A percentile compares a stretch with the other conserved stretches of the same genome.
Evolutionary conservation across 2,329 filamentous ascomycete species (phyloP).

Genomic region (Rosellinia necatrix): DNA sequence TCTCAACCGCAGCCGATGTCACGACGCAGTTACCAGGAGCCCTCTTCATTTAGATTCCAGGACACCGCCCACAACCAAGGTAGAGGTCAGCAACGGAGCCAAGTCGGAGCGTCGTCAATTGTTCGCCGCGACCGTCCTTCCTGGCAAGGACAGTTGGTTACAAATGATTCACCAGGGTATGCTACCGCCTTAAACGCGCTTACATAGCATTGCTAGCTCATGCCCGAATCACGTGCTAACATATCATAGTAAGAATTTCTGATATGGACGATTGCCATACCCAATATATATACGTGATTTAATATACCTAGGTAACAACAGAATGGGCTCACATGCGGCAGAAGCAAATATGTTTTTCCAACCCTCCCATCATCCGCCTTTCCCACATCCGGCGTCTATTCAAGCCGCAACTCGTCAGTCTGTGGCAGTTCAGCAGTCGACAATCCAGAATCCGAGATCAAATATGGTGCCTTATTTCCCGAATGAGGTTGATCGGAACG

Average conservation of each 20-base stretch:
- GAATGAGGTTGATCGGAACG: not conserved
- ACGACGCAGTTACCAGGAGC: not conserved
- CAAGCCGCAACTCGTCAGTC: not conserved
- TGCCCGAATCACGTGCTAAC: not conserved
- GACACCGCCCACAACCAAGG: not conserved
- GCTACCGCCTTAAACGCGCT: not conserved
- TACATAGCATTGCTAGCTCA: not conserved
- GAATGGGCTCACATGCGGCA: not conserved
- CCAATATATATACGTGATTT: not conserved
- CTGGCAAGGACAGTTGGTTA: not conserved
- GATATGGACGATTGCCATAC: not conserved
- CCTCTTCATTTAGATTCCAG: not conserved
- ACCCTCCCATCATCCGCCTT: not conserved
- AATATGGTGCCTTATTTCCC: not conserved
- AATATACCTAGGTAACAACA: not conserved
- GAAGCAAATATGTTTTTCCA: constrained; percentile 6
- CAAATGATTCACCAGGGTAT: constrained; percentile 15
- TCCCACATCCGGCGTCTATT: not conserved
- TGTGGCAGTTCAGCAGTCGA: not conserved
- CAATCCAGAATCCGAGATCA: too few species aligned
- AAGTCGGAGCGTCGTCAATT: not conserved
- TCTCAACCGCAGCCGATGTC: not conserved
- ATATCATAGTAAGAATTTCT: not conserved
- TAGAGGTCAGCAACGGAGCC: not conserved
- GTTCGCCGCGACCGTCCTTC: not conserved